phyloP scores from a whole-genome alignment of 768 basidiomycete species.

The Leccinum pellstonianum region DNA sequence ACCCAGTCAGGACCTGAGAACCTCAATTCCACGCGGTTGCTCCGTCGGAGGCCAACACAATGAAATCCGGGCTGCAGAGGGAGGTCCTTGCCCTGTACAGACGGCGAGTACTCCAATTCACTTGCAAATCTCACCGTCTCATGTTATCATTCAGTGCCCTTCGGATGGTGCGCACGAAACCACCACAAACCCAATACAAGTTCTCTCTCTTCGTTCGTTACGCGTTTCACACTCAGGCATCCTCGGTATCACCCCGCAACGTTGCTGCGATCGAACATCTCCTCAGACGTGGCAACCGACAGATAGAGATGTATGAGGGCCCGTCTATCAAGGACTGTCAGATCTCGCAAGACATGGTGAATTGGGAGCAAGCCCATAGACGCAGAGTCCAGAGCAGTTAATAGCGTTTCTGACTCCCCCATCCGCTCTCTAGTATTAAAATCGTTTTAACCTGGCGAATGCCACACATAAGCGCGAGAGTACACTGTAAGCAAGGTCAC shows the following conservation, averaged over 20 bases:
- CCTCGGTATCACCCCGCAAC: conserved; percentile 60
- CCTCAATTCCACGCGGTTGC: neutral
- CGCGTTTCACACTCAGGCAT: conserved; percentile 64
- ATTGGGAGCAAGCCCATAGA: conserved; percentile 50
- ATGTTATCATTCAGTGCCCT: conserved; percentile 53
- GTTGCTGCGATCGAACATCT: conserved; percentile 73
- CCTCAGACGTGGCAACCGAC: conserved; percentile 63
- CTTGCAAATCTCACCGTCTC: conserved; percentile 1
- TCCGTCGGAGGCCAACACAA: neutral
- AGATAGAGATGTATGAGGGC: conserved; percentile 70
- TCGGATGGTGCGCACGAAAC: conserved; percentile 72
- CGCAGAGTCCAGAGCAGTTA: conserved; percentile 12
- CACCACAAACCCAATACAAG: conserved; percentile 53
- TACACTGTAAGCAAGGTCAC: neutral
- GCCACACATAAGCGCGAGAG: neutral
- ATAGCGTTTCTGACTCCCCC: conserved; percentile 1
- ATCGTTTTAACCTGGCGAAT: conserved; percentile 14
- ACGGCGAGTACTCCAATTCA: conserved; percentile 38
- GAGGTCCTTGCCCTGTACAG: conserved; percentile 54
- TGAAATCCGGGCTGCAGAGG: conserved; percentile 50
- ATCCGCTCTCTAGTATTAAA: neutral
- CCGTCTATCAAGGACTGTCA: conserved; percentile 69
- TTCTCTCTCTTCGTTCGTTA: conserved; percentile 70
- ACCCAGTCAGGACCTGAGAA: conserved; percentile 8
- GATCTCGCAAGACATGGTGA: conserved; percentile 67